These are phyloP conservation scores for Fusarium incarnatum DNA, from an alignment of 2,329 filamentous ascomycete genomes.

Conservation along the genomic window DNA sequence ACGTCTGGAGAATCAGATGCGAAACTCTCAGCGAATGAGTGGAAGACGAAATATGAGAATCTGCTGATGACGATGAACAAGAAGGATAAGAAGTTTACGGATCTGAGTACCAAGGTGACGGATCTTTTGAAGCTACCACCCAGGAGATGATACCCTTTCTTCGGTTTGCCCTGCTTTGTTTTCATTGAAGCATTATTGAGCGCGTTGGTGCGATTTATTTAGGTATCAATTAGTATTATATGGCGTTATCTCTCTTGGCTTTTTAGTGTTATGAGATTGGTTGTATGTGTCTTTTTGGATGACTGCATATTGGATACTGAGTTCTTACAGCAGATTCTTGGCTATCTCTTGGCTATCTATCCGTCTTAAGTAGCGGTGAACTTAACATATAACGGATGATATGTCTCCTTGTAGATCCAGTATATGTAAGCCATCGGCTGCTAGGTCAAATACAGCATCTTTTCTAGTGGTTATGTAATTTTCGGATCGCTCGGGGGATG, in stretches of 20 bases:
- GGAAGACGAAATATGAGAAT: slow-evolving; percentile 66
- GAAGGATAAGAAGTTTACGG: slow-evolving; percentile 64
- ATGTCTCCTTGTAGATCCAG: neutral
- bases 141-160: slow-evolving; percentile 39
- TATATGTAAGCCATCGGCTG: neutral
- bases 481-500: slow-evolving; percentile 23
- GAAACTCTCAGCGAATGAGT: slow-evolving; percentile 54
- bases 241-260: slow-evolving; percentile 2
- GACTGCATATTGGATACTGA: neutral
- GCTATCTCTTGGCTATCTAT: neutral
- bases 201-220: slow-evolving; percentile 2
- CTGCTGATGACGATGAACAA: slow-evolving; percentile 70
- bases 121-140: slow-evolving; percentile 47
- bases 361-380: slow-evolving; percentile 12
- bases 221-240: slow-evolving; percentile 2
- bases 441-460: neutral
- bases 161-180: neutral
- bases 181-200: slow-evolving; percentile 2
- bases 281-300: neutral
- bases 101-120: slow-evolving; percentile 58
- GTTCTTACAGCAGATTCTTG: neutral
- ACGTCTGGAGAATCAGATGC: slow-evolving; percentile 15
- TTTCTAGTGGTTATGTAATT: neutral
- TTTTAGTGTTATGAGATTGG: neutral
- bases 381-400: neutral